phyloP scores from a whole-genome alignment of 2,329 filamentous ascomycete species.

The Onygenales sp. region DNA sequence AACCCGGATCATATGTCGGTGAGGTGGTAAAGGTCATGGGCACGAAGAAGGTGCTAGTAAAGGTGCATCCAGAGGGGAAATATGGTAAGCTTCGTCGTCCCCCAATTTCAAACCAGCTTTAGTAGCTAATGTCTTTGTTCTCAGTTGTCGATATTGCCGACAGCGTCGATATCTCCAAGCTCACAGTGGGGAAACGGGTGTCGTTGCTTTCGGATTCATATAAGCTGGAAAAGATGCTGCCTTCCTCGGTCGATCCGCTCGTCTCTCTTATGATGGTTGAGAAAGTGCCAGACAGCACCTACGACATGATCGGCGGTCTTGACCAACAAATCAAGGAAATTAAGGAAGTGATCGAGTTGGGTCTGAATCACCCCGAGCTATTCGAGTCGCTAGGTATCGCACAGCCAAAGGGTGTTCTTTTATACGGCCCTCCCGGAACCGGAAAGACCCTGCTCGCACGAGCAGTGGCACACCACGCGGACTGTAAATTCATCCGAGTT shows the following conservation, averaged over 20 bases:
- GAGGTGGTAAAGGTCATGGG: constrained; percentile 99
- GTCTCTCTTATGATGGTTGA: constrained; percentile 99
- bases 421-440: constrained; percentile 94
- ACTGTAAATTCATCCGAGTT: constrained; percentile 98
- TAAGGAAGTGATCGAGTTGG: constrained; percentile 98
- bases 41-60: constrained; percentile 97
- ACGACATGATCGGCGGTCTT: constrained; percentile 98
- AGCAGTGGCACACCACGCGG: constrained; percentile 95
- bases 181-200: constrained; percentile 94
- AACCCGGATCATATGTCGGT: constrained; percentile 94
- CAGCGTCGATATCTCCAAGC: constrained; percentile 86
- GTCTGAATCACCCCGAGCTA: constrained; percentile 93
- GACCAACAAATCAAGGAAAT: constrained; percentile 99
- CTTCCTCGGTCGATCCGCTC: constrained; percentile 93
- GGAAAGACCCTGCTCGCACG: constrained; percentile 92
- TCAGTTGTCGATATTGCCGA: constrained; percentile 93
- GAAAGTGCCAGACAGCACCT: constrained; percentile 98
- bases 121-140: constrained; percentile 86
- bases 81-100: constrained; percentile 59
- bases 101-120: constrained; percentile 77
- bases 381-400: constrained; percentile 99
- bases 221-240: constrained; percentile 97
- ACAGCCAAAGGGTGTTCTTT: constrained; percentile 91
- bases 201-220: constrained; percentile 95
- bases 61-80: constrained; percentile 99